These are phyloP conservation scores for Vitis hybrid DNA, from an alignment of 177 flowering plant genomes.

Conservation along the genomic window DNA sequence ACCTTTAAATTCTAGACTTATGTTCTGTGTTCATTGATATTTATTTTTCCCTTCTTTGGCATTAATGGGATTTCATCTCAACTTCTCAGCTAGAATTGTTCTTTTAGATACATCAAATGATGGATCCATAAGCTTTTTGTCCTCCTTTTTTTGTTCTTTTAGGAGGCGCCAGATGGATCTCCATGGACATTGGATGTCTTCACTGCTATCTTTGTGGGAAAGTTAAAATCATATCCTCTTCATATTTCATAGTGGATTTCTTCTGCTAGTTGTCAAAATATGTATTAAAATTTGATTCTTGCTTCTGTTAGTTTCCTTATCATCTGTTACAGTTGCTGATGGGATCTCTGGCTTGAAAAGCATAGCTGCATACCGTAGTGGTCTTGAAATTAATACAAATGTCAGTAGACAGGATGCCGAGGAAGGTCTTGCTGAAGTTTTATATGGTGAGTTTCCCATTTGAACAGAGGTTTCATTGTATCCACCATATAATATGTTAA, in stretches of 20 bases:
- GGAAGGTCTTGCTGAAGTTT: constrained; percentile 62
- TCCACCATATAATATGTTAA: background rate
- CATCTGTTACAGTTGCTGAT: constrained; percentile 48
- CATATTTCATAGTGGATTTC: background rate
- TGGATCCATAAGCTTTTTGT: background rate
- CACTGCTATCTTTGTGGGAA: constrained; percentile 46
- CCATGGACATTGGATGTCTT: constrained; percentile 76
- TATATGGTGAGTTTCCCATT: constrained; percentile 45
- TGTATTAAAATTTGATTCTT: background rate
- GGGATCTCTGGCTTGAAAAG: constrained; percentile 72
- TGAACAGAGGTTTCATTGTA: background rate
- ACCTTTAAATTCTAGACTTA: background rate
- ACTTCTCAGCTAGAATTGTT: too few relatives aligned
- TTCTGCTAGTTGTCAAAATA: background rate
- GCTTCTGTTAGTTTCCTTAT: constrained; percentile 43
- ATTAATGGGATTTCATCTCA: background rate
- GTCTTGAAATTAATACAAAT: constrained; percentile 69
- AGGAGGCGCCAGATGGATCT: constrained; percentile 57
- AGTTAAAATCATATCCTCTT: constrained; percentile 85
- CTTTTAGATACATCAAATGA: too few relatives aligned
- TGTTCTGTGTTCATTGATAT: background rate
- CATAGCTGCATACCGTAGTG: constrained; percentile 92
- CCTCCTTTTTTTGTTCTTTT: constrained; percentile 9
- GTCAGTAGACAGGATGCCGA: constrained; percentile 67
- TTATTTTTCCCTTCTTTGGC: background rate